Conservation (phyloP, 495 filamentous ascomycete genomes). For the Penicillium manginii region DNA sequence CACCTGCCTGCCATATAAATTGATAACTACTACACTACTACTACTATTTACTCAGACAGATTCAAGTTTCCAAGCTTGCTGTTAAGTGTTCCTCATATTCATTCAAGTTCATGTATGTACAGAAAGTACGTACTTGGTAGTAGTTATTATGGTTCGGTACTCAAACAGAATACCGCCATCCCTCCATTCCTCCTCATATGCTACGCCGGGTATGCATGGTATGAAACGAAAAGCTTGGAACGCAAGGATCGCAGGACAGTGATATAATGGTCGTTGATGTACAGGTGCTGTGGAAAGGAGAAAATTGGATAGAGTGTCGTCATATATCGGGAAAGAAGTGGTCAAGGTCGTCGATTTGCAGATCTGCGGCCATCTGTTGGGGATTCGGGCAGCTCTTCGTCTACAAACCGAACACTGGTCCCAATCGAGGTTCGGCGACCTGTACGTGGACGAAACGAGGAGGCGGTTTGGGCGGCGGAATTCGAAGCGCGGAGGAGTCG, state of each 20-base stretch:
- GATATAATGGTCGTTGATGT: conserved; percentile 23
- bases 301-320: conserved; percentile 1
- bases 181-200: conserved; percentile 29
- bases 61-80: not conserved
- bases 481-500: conserved; percentile 44
- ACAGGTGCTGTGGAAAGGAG: conserved; percentile 7
- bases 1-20: too few relatives aligned
- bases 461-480: conserved; percentile 27
- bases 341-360: conserved; percentile 38
- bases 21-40: too few relatives aligned
- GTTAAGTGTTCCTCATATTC: not conserved
- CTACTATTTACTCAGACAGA: not conserved
- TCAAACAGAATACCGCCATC: conserved; percentile 13
- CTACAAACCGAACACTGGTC: conserved; percentile 49
- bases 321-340: conserved; percentile 17
- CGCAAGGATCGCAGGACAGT: conserved; percentile 17
- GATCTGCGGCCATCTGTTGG: conserved; percentile 47
- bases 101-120: conserved; percentile 28
- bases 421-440: conserved; percentile 42
- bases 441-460: conserved; percentile 33
- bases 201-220: conserved; percentile 34
- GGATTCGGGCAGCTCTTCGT: conserved; percentile 48
- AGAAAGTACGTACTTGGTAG: conserved; percentile 24
- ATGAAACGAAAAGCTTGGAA: conserved; percentile 13
- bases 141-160: conserved; percentile 22